phyloP scores from a whole-genome alignment of 306 rosid species.

The Calophaca sinica region DNA sequence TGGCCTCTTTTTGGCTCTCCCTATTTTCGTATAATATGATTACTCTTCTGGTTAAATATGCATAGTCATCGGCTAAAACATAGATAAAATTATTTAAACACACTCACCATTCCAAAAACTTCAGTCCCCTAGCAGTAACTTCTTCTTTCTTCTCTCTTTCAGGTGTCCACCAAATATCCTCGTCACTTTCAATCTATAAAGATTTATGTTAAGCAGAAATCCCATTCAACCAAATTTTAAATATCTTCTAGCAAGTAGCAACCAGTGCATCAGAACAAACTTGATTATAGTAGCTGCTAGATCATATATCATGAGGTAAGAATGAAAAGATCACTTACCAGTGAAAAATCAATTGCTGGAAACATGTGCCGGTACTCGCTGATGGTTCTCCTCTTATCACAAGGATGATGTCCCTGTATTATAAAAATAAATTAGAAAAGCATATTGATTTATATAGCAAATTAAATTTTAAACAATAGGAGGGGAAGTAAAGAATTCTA shows the following conservation, averaged over 20 bases:
- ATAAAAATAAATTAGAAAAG: conserved; percentile 33
- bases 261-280: conserved; percentile 32
- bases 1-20: background rate
- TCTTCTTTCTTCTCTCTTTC: conserved; percentile 76
- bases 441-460: conserved; percentile 4
- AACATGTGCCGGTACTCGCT: conserved; percentile 72
- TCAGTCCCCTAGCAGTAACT: conserved; percentile 71
- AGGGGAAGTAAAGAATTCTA: conserved; percentile 8
- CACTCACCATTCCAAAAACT: conserved; percentile 78
- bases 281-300: conserved; percentile 2
- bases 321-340: conserved; percentile 51
- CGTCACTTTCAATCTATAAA: conserved; percentile 68
- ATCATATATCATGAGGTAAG: background rate
- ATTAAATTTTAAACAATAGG: conserved; percentile 10
- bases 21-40: background rate
- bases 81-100: background rate
- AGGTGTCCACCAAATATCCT: conserved; percentile 75
- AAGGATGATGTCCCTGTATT: conserved; percentile 81
- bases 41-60: background rate
- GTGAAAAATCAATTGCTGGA: conserved; percentile 87
- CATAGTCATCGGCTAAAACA: too few relatives aligned
- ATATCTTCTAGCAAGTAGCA: background rate
- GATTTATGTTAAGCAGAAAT: conserved; percentile 35
- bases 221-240: conserved; percentile 25
- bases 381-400: conserved; percentile 83